Evolutionary conservation across 2,329 filamentous ascomycete species (phyloP).

Genomic region (Ophiosphaerella herpotricha): DNA sequence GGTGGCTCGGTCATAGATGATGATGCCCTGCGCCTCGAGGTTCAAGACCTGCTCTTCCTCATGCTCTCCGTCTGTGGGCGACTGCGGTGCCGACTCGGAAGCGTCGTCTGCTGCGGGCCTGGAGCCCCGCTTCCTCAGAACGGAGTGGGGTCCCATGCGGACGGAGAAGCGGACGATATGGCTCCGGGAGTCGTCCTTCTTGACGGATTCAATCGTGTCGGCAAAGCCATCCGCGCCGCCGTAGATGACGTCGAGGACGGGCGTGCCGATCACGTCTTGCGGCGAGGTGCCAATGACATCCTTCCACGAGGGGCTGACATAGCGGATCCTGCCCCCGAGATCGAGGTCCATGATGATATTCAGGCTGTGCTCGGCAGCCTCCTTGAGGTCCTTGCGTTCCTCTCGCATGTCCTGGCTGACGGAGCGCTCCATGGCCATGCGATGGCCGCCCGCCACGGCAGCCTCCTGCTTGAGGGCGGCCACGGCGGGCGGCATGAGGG

Average conservation of each 20-base stretch:
- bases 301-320: constrained; percentile 95
- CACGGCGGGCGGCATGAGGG: constrained; percentile 51
- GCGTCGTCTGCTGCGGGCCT: constrained; percentile 31
- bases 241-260: constrained; percentile 79
- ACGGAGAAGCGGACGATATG: constrained; percentile 64
- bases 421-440: constrained; percentile 61
- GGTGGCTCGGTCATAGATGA: constrained; percentile 90
- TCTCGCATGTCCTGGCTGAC: constrained; percentile 89
- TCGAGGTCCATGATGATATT: constrained; percentile 96
- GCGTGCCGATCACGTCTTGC: constrained; percentile 72
- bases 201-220: constrained; percentile 82
- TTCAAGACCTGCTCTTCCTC: constrained; percentile 65
- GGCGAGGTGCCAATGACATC: constrained; percentile 85
- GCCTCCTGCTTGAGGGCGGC: constrained; percentile 50
- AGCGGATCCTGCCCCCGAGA: constrained; percentile 86
- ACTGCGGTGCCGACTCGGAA: constrained; percentile 35
- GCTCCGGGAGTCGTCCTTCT: constrained; percentile 86
- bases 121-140: constrained; percentile 38
- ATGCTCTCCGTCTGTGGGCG: constrained; percentile 27
- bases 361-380: constrained; percentile 93
- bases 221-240: constrained; percentile 81
- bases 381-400: constrained; percentile 89
- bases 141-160: constrained; percentile 41
- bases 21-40: constrained; percentile 95
- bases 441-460: constrained; percentile 26